Conservation (phyloP, 1,139 yeast genomes). For the Saccharomycopsis phalli region DNA sequence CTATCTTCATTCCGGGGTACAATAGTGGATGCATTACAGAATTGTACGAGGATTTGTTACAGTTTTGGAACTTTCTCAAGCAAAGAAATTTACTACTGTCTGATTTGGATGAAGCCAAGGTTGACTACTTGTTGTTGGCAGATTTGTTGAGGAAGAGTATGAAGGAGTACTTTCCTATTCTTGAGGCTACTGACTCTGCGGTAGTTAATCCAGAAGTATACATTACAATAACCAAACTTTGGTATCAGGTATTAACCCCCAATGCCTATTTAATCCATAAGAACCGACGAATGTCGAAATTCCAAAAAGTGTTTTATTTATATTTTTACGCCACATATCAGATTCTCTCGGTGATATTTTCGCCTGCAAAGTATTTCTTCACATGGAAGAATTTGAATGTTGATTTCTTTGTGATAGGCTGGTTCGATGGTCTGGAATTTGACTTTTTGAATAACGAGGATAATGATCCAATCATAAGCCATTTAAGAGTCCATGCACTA, state of each 20-base stretch:
- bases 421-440: constrained; percentile 8
- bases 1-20: constrained; percentile 8
- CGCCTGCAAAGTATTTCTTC: constrained; percentile 13
- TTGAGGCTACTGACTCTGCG: not conserved
- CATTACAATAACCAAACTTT: not conserved
- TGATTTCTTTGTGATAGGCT: constrained; percentile 5
- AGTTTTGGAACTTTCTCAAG: constrained; percentile 8
- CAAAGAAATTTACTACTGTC: not conserved
- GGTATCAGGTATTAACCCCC: constrained; percentile 8
- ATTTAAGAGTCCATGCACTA: constrained; percentile 7
- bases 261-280: constrained; percentile 1
- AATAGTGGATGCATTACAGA: constrained; percentile 2
- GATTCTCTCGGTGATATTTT: constrained; percentile 6
- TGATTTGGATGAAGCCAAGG: constrained; percentile 5
- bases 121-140: constrained; percentile 1
- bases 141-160: constrained; percentile 1
- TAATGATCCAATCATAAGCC: not conserved
- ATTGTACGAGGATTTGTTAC: constrained; percentile 8
- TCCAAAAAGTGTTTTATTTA: constrained; percentile 3
- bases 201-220: not conserved
- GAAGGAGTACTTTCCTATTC: not conserved
- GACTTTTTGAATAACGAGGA: not conserved
- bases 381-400: constrained; percentile 2
- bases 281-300: not conserved
- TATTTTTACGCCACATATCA: constrained; percentile 9